These are phyloP conservation scores for Sporobolus alterniflorus DNA, from an alignment of 202 grass and related monocot species.

Conservation along the genomic window DNA sequence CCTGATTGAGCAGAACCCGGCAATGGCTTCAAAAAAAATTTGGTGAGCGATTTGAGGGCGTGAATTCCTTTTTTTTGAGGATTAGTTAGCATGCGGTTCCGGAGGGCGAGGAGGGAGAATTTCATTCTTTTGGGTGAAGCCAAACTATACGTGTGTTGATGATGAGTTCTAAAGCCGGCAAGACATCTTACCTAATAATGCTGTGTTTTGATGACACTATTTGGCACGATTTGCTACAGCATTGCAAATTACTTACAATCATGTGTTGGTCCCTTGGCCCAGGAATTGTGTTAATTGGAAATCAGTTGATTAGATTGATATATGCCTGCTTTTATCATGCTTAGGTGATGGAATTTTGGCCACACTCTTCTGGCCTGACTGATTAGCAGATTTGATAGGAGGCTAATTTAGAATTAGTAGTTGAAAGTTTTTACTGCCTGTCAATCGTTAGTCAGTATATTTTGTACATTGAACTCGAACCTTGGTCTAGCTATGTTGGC, in stretches of 20 bases:
- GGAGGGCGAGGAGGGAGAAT: not conserved
- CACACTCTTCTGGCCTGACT: no score
- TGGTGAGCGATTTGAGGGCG: conserved; percentile 39
- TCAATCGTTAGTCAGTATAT: no score
- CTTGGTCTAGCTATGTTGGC: no score
- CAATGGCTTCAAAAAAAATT: conserved; percentile 34
- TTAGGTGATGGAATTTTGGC: no score
- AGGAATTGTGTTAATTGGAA: not conserved
- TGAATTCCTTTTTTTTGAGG: not conserved
- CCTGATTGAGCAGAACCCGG: conserved; percentile 10
- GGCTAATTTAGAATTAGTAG: no score
- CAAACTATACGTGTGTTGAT: conserved; percentile 20
- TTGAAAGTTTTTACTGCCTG: no score
- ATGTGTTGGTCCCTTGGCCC: not conserved
- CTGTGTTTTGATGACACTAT: not conserved
- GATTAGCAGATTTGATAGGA: no score
- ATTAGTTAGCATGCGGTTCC: not conserved
- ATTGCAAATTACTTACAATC: not conserved
- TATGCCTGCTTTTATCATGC: not conserved
- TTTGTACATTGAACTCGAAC: no score
- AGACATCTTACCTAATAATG: conserved; percentile 25
- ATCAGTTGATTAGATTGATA: not conserved
- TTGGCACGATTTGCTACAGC: not conserved
- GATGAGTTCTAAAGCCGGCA: conserved; percentile 7
- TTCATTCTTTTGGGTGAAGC: conserved; percentile 35